Percentiles rank a stretch among this genome's conserved stretches.
These are phyloP conservation scores for Neurospora sp. DNA, from an alignment of 495 filamentous ascomycete genomes.

Conservation along the genomic window DNA sequence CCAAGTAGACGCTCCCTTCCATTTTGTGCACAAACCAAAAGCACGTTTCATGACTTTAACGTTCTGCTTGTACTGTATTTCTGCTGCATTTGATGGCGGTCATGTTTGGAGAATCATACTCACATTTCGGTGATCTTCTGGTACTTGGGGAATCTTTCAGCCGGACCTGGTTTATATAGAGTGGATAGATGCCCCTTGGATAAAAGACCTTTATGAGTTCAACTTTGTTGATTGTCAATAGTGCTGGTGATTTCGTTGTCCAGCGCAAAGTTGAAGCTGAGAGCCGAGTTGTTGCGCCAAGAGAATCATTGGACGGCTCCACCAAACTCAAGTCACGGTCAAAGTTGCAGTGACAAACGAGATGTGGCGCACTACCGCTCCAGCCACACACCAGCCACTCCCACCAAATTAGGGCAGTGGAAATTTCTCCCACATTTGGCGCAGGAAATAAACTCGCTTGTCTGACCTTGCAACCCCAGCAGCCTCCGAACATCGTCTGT, in stretches of 20 bases:
- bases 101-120: neutral
- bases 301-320: neutral
- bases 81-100: neutral
- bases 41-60: neutral
- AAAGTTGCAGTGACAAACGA: neutral
- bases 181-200: neutral
- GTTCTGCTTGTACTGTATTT: neutral
- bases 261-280: neutral
- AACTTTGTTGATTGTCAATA: neutral
- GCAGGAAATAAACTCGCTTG: slow-evolving; percentile 13
- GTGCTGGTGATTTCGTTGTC: neutral
- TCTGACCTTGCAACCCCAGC: slow-evolving; percentile 10
- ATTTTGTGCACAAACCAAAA: neutral
- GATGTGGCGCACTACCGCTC: neutral
- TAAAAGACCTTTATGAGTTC: neutral
- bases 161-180: neutral
- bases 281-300: neutral
- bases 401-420: slow-evolving; percentile 19
- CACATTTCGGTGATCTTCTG: neutral
- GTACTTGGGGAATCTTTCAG: neutral
- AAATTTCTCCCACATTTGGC: slow-evolving; percentile 23
- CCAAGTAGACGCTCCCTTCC: slow-evolving; percentile 25
- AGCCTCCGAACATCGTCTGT: slow-evolving; percentile 16
- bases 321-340: neutral
- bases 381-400: slow-evolving; percentile 15